phyloP scores from a whole-genome alignment of 371 early-diverging fungal species.

The Mortierella sp. region DNA sequence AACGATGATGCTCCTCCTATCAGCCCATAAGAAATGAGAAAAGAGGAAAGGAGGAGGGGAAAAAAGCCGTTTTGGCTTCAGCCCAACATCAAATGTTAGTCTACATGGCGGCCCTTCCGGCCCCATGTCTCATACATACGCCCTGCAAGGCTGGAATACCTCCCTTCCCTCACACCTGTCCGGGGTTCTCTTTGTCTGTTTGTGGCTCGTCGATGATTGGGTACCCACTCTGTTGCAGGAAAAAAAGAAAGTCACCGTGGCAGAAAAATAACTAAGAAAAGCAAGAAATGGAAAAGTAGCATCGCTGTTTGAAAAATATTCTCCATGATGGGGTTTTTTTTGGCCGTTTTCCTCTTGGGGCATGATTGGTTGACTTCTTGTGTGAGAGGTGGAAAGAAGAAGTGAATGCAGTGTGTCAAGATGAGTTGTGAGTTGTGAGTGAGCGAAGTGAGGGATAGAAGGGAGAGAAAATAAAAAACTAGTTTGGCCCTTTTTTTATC shows the following conservation, averaged over 20 bases:
- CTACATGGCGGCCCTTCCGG: not conserved
- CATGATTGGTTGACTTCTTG: not conserved
- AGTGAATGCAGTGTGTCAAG: constrained; percentile 1
- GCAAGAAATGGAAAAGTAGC: not conserved
- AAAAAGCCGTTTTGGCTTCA: not conserved
- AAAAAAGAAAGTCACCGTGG: constrained; percentile 5
- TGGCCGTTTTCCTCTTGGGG: constrained; percentile 1
- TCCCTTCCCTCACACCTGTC: not conserved
- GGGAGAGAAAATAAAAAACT: not conserved
- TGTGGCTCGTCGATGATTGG: constrained; percentile 2
- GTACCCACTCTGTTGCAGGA: not conserved
- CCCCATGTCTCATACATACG: not conserved
- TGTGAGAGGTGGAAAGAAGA: not conserved
- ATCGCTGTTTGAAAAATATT: not conserved
- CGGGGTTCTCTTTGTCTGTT: not conserved
- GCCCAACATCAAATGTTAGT: not conserved
- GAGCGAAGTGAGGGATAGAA: not conserved
- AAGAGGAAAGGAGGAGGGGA: not conserved
- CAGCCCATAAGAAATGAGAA: not conserved
- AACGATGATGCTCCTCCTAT: not conserved
- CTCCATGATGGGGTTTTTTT: constrained; percentile 9
- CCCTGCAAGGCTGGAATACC: not conserved
- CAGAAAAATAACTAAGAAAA: constrained; percentile 2
- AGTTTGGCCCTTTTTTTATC: constrained; percentile 10
- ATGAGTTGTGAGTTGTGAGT: not conserved